Evolutionary conservation across 352 stramenopile species (phyloP), one percentile per base, ranked within the genome.

Genomic region (Phytophthora brassicae): DNA sequence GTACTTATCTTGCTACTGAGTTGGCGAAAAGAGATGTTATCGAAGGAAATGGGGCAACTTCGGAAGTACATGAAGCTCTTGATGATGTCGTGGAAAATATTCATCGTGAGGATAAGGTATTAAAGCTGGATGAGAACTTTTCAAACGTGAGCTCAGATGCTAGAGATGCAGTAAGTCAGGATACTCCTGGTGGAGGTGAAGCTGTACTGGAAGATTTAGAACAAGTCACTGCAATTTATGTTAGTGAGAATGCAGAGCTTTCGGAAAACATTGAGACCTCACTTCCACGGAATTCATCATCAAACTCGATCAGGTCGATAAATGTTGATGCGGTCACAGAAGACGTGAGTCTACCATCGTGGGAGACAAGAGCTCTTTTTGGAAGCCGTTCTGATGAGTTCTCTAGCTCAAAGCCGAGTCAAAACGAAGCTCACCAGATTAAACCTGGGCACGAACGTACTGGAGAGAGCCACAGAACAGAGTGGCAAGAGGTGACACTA

Each of bases 251-350:
- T 6, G 16, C 9, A 19, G 31, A 50, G 4, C 22, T 36, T 28
- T 12, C 39, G 36, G 28, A 53, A 23, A 6, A 38, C 8, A 14
- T 17, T 11, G 42, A 48, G 45, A 28, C 23, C 41, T 54, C 22
- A 12, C 12, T 58, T 31, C 47, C 47, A 33, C 3, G 4, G 9
- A 31, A 57, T 14, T 17, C 35, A 38, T 33, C 31, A 29, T 28
- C 38, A 36, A 44, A 49, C 45, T 19, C 36, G 16, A 58, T 44
- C 29, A 54, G 7, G 19, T 39, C 54, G 31, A 61, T 54, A 50
- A 41, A 8, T 13, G 50, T 50, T 8, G 58, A 41, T 9, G 23
- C 41, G 36, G 19, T 17, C 16, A 51, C 16, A 4, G 35, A 49
- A 16, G 42, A 44, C 41, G 48, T 6, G 13, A 24, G 16, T 14